Evolutionary conservation across 176 grass and related monocot species (phyloP), one percentile per base, ranked within the genome.

Genomic region (Bothriochloa decipiens): DNA sequence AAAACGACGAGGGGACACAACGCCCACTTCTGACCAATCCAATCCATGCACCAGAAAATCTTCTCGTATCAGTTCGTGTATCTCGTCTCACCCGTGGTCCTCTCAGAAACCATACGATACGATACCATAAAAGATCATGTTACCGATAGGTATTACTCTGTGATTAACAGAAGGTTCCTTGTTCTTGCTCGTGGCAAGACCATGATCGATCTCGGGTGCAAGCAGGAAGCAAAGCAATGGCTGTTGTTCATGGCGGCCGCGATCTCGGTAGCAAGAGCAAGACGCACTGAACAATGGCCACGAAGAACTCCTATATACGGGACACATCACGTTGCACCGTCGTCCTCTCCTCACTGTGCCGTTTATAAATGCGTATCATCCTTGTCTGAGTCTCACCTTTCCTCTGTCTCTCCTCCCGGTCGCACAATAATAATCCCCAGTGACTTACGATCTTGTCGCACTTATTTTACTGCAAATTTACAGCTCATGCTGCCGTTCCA

Each of bases 201-300:
- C 88, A 76, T 86, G 78, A 0, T n/a, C 20, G 53, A 77, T 86
- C 43, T 68, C 18, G 43, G 45, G 33, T 15, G 29, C 50, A 64
- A 25, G 50, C 62, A 57, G 53, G 39, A 75, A 26, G 50, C 29
- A 0, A 18, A 52, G 52, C 53, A 22, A 16, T 28, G 28, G 28
- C 53, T 52, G 40, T 77, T 83, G 20, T n/a, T n/a, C 74, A 53
- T 78, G 74, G 49, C 32, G 42, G 71, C 65, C 86, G 83, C 80
- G 65, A 77, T 77, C 40, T 14, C 66, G 8, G 4, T 45, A 26
- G 71, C 15, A 39, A 47, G 25, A 71, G 6, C 52, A 7, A 22
- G 50, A 22, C 20, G 6, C 52, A 22, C 52, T 55, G 53, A 58
- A 7, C 53, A 58, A 58, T 58, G 53, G 20, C 53, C 53, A 58